These are phyloP conservation scores for Thermothelomyces thermophilus DNA, from an alignment of 2,329 filamentous ascomycete genomes.

Conservation along the genomic window DNA sequence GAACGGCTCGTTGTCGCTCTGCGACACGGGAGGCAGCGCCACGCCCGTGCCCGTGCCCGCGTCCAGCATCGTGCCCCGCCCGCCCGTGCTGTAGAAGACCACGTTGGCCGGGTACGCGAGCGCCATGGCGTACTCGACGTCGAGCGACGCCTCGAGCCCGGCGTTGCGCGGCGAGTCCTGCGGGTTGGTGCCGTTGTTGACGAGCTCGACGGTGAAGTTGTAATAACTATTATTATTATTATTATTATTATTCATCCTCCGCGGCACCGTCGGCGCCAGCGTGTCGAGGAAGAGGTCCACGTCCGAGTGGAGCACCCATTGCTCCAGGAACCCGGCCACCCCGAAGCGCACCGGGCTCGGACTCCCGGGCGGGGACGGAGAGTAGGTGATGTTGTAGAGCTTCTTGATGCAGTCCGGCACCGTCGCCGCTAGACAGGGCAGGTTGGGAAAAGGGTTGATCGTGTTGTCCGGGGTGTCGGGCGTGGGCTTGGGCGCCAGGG, in stretches of 20 bases:
- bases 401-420: slow-evolving; percentile 37
- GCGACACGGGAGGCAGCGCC: slow-evolving; percentile 26
- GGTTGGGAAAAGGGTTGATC: slow-evolving; percentile 20
- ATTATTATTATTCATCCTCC: too few species aligned
- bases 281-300: slow-evolving; percentile 34
- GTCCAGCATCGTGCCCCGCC: slow-evolving; percentile 37
- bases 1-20: slow-evolving; percentile 49
- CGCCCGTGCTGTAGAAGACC: slow-evolving; percentile 40
- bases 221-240: too few species aligned
- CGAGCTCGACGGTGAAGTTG: slow-evolving; percentile 33
- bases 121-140: slow-evolving; percentile 43
- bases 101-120: slow-evolving; percentile 40
- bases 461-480: slow-evolving; percentile 12
- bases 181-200: slow-evolving; percentile 41
- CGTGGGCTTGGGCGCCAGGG: slow-evolving; percentile 14
- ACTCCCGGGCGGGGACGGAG: slow-evolving; percentile 17
- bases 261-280: slow-evolving; percentile 28
- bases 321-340: slow-evolving; percentile 44
- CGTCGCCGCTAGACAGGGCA: slow-evolving; percentile 30
- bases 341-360: slow-evolving; percentile 36
- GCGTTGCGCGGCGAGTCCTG: slow-evolving; percentile 32
- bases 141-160: slow-evolving; percentile 41
- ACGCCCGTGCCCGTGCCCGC: slow-evolving; percentile 34
- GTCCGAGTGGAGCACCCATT: slow-evolving; percentile 41
- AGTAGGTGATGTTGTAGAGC: slow-evolving; percentile 41